Evolutionary conservation across 495 filamentous ascomycete genomes (phyloP).

Genomic region (Lophiostoma macrostomum): DNA sequence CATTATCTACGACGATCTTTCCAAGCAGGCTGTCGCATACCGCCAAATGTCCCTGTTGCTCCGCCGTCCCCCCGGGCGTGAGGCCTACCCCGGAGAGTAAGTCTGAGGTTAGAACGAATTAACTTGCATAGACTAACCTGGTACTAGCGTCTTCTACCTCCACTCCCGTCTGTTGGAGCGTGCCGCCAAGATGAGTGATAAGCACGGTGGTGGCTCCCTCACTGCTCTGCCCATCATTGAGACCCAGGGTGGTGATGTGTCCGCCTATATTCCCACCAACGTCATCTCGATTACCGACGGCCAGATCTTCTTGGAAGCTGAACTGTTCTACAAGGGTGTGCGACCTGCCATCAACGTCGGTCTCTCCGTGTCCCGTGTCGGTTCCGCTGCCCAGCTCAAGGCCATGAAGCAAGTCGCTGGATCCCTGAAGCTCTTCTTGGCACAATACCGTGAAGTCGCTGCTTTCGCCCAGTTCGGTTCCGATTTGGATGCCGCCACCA

Average conservation of each 20-base stretch:
- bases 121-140: background rate
- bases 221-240: constrained; percentile 98
- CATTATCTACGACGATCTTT: constrained; percentile 93
- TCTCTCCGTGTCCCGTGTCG: constrained; percentile 99
- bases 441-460: constrained; percentile 99
- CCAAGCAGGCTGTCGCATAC: constrained; percentile 94
- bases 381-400: constrained; percentile 99
- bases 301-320: constrained; percentile 99
- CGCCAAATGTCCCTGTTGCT: constrained; percentile 99
- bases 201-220: constrained; percentile 91
- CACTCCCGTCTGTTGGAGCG: constrained; percentile 99
- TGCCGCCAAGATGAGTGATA: constrained; percentile 98
- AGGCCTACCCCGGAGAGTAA: constrained; percentile 97
- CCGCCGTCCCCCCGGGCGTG: constrained; percentile 98
- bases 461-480: constrained; percentile 99
- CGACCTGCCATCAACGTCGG: constrained; percentile 99
- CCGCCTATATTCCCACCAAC: constrained; percentile 99
- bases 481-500: constrained; percentile 97
- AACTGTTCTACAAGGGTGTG: constrained; percentile 99
- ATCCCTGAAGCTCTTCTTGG: constrained; percentile 99
- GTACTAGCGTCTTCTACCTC: constrained; percentile 86
- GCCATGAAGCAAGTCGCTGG: constrained; percentile 99
- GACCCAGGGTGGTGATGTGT: constrained; percentile 99
- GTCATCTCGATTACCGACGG: constrained; percentile 99
- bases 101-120: too few species aligned